Conservation (phyloP, 2,329 filamentous ascomycete species). For the Verticillium zaregamsianum region DNA sequence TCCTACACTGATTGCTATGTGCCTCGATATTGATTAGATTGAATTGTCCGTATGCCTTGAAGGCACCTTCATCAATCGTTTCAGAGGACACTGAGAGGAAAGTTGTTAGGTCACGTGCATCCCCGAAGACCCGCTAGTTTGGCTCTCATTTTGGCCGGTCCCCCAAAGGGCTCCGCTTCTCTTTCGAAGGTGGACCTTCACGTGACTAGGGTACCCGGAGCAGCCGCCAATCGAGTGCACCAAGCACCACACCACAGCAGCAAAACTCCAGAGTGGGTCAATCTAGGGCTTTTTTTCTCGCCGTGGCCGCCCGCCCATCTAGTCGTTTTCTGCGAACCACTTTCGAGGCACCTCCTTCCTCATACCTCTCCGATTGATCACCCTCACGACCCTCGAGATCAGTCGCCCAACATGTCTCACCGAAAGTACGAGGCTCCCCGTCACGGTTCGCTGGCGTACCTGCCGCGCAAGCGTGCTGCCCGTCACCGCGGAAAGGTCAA, state of each 20-base stretch:
- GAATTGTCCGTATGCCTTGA: no score
- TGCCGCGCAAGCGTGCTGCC: conserved; percentile 88
- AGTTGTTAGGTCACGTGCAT: no score
- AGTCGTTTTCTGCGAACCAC: neutral
- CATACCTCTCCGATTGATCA: conserved; percentile 5
- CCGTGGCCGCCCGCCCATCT: neutral
- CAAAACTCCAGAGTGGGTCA: neutral
- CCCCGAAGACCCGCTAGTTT: no score
- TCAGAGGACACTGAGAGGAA: no score
- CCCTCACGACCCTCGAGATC: conserved; percentile 4
- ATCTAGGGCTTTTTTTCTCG: conserved; percentile 2
- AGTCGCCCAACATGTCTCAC: conserved; percentile 16
- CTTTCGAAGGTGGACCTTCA: neutral
- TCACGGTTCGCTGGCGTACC: conserved; percentile 87
- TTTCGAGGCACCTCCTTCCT: neutral
- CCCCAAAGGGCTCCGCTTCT: neutral
- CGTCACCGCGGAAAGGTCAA: conserved; percentile 97
- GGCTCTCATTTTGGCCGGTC: neutral
- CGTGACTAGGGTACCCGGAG: conserved; percentile 7
- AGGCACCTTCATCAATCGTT: no score
- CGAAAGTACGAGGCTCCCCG: conserved; percentile 75
- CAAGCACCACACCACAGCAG: neutral
- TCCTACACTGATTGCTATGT: neutral
- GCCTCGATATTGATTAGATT: neutral
- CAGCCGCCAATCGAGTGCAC: neutral